phyloP scores from a whole-genome alignment of 106 monocot species.

The Xerophyta viscosa region DNA sequence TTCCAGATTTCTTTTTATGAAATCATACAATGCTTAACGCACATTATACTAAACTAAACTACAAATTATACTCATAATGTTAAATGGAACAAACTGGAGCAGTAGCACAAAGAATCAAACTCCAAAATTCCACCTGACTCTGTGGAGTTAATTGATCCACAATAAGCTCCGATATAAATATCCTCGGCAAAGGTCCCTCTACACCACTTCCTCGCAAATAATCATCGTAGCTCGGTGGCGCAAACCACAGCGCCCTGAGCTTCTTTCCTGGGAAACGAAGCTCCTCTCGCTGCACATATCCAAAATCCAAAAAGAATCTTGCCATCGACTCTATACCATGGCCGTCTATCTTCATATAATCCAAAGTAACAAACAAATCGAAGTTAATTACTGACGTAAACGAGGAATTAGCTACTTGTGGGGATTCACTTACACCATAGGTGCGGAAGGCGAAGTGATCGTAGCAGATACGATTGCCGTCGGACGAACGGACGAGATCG shows the following conservation, averaged over 20 bases:
- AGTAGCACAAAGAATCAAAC: not conserved
- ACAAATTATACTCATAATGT: no score
- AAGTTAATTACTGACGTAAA: no score
- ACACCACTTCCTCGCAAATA: constrained; percentile 23
- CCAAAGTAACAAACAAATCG: not conserved
- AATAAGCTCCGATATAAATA: constrained; percentile 95
- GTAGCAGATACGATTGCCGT: constrained; percentile 62
- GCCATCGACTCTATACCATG: constrained; percentile 86
- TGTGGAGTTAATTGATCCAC: constrained; percentile 71
- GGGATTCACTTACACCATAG: constrained; percentile 55
- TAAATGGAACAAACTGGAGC: no score
- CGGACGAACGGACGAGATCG: constrained; percentile 51
- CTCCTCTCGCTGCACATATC: constrained; percentile 72
- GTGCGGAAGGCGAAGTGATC: constrained; percentile 97
- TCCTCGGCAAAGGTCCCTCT: constrained; percentile 70
- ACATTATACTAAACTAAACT: no score
- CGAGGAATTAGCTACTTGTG: no score
- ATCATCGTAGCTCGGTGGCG: constrained; percentile 44
- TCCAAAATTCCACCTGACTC: constrained; percentile 38
- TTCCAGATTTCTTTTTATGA: no score
- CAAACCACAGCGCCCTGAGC: constrained; percentile 89
- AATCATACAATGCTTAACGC: no score
- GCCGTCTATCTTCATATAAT: constrained; percentile 58
- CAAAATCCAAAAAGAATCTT: constrained; percentile 80
- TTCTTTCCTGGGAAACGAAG: constrained; percentile 89